Evolutionary conservation across 805 yeast genomes (phyloP), one percentile per base, ranked within the genome.

Genomic region (Wickerhamomyces chambardii): DNA sequence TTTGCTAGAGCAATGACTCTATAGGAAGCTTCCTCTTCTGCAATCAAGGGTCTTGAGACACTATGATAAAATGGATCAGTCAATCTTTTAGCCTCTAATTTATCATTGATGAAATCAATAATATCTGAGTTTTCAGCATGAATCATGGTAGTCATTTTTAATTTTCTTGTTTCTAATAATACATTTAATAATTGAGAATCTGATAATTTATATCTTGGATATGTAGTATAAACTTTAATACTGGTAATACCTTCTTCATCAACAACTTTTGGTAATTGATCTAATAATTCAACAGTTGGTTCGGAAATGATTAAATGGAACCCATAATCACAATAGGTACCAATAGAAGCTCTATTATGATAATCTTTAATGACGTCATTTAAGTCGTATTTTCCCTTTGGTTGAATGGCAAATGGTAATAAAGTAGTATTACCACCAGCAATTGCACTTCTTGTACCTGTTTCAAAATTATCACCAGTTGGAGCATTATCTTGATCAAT

Each of bases 51-150:
- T 31, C 73, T 53, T 5, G 70, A 61, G 15, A 64, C 53, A 3
- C 71, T 59, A 44, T 68, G 75, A 41, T 60, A 68, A 37, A 44
- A 64, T 4, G 75, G 73, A 17, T 60, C 66, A 1, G 59, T 54
- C 41, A 61, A 41, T 4, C 55, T 53, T 35, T 60, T 56, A 38
- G 55, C 51, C 36, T 61, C 61, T 14, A 68, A 48, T 33, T 63
- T 63, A 28, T 61, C 61, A 36, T 57, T 61, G 39, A 64, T 52
- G 42, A 60, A 64, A 21, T 55, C 53, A 31, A 68, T 66, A 32
- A 68, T 58, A 37, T 68, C 74, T 32, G 66, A 58, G 46, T 68
- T 68, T 43, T 68, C 75, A n/a, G 75, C 73, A 42, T 68, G 75
- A 18, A 68, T 60, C 70, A 68, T 66, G 2, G 68, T 63, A 6